A percentile compares a stretch with the other conserved stretches of the same genome.
These are phyloP conservation scores for Plectosphaerella plurivora DNA, from an alignment of 2,329 filamentous ascomycete species.

Conservation along the genomic window DNA sequence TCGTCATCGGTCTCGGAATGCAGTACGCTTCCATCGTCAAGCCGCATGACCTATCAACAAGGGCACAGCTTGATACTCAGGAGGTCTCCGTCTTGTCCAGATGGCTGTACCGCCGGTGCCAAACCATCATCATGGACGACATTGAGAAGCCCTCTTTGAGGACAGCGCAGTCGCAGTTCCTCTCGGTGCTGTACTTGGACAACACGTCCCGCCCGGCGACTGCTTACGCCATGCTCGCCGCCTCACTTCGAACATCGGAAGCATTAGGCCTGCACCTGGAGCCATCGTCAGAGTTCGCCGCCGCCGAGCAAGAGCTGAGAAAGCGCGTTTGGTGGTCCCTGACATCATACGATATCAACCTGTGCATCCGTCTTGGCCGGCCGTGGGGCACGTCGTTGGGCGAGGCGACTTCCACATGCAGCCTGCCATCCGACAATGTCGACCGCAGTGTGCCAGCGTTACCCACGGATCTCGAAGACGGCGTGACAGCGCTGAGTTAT, in stretches of 20 bases:
- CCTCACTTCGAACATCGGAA: conserved; percentile 38
- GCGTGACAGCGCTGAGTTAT: neutral
- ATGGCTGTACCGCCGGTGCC: conserved; percentile 41
- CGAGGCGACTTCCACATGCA: neutral
- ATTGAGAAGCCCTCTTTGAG: conserved; percentile 41
- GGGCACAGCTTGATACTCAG: conserved; percentile 4
- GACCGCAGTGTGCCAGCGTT: no score
- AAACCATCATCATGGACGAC: conserved; percentile 36
- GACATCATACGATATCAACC: conserved; percentile 42
- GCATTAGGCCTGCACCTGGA: conserved; percentile 44
- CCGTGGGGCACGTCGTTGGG: conserved; percentile 24
- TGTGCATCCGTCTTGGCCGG: conserved; percentile 40
- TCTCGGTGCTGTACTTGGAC: conserved; percentile 39
- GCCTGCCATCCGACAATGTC: conserved; percentile 1
- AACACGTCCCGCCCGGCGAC: conserved; percentile 44
- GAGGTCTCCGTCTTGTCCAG: conserved; percentile 6
- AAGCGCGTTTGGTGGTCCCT: conserved; percentile 49
- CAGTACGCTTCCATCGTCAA: conserved; percentile 29
- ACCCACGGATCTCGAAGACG: neutral
- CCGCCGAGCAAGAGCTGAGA: conserved; percentile 33
- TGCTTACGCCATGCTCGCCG: conserved; percentile 31
- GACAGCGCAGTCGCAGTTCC: conserved; percentile 43
- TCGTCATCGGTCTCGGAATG: conserved; percentile 46
- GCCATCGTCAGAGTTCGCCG: conserved; percentile 27
- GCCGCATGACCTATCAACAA: conserved; percentile 11